phyloP scores from a whole-genome alignment of 345 rosid genomes.

The Hibiscus syriacus region DNA sequence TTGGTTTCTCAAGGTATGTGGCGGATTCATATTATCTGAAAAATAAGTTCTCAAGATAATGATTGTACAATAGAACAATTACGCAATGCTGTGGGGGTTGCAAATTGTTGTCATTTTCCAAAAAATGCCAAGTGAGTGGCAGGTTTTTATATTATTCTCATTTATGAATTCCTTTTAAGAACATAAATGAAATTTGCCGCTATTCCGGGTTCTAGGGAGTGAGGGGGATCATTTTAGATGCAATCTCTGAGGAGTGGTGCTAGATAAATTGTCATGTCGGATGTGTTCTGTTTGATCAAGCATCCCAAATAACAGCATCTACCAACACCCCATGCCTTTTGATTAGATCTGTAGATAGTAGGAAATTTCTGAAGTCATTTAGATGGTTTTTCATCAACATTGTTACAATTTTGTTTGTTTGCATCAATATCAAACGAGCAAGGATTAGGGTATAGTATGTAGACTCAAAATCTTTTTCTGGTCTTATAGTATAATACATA shows the following conservation, averaged over 20 bases:
- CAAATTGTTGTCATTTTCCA: no score
- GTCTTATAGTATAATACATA: not conserved
- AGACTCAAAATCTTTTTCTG: no score
- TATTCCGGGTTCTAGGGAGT: not conserved
- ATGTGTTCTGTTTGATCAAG: not conserved
- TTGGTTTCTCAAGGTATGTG: constrained; percentile 77
- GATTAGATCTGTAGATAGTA: not conserved
- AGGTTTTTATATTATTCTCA: not conserved
- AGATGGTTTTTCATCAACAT: no score
- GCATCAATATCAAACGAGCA: not conserved
- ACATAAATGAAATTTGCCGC: not conserved
- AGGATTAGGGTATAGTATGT: no score
- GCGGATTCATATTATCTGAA: not conserved
- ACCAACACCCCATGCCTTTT: not conserved
- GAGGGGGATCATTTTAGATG: not conserved
- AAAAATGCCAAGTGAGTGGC: not conserved
- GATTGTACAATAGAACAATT: not conserved
- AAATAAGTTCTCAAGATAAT: not conserved
- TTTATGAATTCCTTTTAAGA: not conserved
- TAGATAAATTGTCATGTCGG: not conserved
- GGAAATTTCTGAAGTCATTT: no score
- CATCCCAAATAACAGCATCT: not conserved
- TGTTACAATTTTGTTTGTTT: not conserved
- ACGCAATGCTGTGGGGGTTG: not conserved
- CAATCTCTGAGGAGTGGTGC: not conserved